These are phyloP conservation scores for Triticum turgidum DNA, from an alignment of 176 grass and related monocot genomes.

Conservation along the genomic window DNA sequence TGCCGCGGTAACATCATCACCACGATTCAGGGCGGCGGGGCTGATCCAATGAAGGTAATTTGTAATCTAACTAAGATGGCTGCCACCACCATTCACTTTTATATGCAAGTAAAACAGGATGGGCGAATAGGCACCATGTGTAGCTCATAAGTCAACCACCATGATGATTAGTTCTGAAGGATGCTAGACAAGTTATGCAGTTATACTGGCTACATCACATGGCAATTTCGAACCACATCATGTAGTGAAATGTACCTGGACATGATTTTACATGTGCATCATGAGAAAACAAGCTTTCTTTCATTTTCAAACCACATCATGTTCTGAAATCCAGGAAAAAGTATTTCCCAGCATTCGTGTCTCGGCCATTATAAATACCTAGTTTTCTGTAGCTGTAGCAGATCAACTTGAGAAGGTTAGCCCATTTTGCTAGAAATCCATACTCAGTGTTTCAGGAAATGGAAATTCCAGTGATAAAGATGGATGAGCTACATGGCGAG, in stretches of 20 bases:
- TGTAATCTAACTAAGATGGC: conserved; percentile 12
- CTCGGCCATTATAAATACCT: conserved; percentile 47
- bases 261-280: conserved; percentile 29
- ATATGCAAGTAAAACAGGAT: conserved; percentile 29
- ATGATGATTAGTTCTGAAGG: conserved; percentile 34
- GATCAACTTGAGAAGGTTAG: conserved; percentile 33
- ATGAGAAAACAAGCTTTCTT: conserved; percentile 30
- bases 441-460: conserved; percentile 29
- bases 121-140: conserved; percentile 2
- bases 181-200: conserved; percentile 19
- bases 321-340: conserved; percentile 13
- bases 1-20: conserved; percentile 19
- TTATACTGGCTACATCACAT: conserved; percentile 43
- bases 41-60: background rate
- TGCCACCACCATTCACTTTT: background rate
- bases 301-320: conserved; percentile 21
- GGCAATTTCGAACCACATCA: background rate
- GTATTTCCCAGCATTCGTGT: conserved; percentile 30
- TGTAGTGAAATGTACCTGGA: conserved; percentile 36
- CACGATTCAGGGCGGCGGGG: conserved; percentile 14
- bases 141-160: conserved; percentile 37
- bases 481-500: conserved; percentile 39
- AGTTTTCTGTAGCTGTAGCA: conserved; percentile 1
- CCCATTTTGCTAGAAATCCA: background rate
- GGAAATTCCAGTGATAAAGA: conserved; percentile 70